phyloP scores from a whole-genome alignment of 2,329 filamentous ascomycete species.

The Penicillium sp. region DNA sequence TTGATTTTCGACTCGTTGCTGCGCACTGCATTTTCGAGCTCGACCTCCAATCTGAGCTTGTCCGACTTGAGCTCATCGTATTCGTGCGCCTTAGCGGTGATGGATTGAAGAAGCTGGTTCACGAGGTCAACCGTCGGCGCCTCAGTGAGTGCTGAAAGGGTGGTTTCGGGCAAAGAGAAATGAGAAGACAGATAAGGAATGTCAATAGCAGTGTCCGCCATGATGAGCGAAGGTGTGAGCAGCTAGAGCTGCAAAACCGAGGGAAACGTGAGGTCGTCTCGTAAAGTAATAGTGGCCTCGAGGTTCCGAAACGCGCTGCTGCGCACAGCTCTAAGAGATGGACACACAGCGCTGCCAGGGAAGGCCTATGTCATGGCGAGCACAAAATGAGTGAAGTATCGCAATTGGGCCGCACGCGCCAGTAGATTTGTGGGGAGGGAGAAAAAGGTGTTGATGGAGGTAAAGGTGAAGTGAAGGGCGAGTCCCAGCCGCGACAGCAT shows the following conservation, averaged over 20 bases:
- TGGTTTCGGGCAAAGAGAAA: slow-evolving; percentile 58
- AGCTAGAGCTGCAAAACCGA: slow-evolving; percentile 9
- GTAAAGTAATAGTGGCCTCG: neutral
- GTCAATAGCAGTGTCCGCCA: slow-evolving; percentile 60
- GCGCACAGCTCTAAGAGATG: slow-evolving; percentile 21
- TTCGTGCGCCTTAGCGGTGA: slow-evolving; percentile 78
- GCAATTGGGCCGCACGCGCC: slow-evolving; percentile 1
- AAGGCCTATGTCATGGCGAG: slow-evolving; percentile 22
- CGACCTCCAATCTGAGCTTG: slow-evolving; percentile 86
- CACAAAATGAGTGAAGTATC: slow-evolving; percentile 2
- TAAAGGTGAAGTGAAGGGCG: slow-evolving; percentile 2
- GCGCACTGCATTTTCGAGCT: slow-evolving; percentile 86
- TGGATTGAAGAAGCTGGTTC: slow-evolving; percentile 69
- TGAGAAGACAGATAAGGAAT: slow-evolving; percentile 60
- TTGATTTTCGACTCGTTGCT: slow-evolving; percentile 80
- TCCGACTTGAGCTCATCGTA: slow-evolving; percentile 80
- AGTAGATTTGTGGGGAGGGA: neutral
- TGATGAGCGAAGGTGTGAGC: slow-evolving; percentile 31
- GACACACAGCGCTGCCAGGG: slow-evolving; percentile 23
- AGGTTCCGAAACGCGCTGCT: slow-evolving; percentile 14
- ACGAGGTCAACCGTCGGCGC: slow-evolving; percentile 75
- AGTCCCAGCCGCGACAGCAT: slow-evolving; percentile 2
- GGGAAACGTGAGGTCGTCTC: neutral
- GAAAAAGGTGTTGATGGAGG: neutral
- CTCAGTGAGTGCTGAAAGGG: slow-evolving; percentile 56